Conservation (phyloP, 345 rosid genomes). For the Gossypium stocksii region DNA sequence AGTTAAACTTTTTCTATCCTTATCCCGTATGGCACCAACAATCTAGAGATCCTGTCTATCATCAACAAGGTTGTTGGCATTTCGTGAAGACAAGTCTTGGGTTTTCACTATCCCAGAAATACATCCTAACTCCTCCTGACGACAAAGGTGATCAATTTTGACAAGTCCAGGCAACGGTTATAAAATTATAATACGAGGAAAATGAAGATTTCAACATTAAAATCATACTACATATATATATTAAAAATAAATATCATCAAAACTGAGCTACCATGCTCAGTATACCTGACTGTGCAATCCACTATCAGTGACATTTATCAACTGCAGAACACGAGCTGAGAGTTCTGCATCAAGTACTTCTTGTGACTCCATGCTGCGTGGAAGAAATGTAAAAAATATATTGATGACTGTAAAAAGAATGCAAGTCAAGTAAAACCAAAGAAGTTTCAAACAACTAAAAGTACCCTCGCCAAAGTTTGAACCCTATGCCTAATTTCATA, state of each 20-base stretch:
- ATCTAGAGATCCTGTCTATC: background rate
- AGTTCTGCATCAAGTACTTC: conserved; percentile 99
- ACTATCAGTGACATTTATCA: conserved; percentile 84
- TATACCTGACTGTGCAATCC: conserved; percentile 84
- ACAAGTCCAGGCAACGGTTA: background rate
- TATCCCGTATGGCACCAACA: background rate
- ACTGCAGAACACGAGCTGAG: conserved; percentile 94
- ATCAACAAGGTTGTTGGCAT: conserved; percentile 4
- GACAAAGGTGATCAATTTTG: background rate
- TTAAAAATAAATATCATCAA: background rate
- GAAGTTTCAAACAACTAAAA: background rate
- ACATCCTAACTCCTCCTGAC: background rate
- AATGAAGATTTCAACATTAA: background rate
- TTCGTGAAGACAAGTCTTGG: background rate
- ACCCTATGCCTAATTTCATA: background rate
- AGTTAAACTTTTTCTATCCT: background rate
- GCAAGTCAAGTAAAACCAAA: background rate
- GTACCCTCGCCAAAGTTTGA: background rate
- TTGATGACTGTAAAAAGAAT: conserved; percentile 12
- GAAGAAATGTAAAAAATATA: conserved; percentile 14
- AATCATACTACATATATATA: background rate
- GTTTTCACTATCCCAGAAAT: background rate
- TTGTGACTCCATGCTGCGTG: conserved; percentile 83
- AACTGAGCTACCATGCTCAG: conserved; percentile 10
- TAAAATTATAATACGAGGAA: background rate